A percentile compares a stretch with the other conserved stretches of the same genome.
Conservation (phyloP, 1,284 basidiomycete species). For the Athelia psychrophila region DNA sequence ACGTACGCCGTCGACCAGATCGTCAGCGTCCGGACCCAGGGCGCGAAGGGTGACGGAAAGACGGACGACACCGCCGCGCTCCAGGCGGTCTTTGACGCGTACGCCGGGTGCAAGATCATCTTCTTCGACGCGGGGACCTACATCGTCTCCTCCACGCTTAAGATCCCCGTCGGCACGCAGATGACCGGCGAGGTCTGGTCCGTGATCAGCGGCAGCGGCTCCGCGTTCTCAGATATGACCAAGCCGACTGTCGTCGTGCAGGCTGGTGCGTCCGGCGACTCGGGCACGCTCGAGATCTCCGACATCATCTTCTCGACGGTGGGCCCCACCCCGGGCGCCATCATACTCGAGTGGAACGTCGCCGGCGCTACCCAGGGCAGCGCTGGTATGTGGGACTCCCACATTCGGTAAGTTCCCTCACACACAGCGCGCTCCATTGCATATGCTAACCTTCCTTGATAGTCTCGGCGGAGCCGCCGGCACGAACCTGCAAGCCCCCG, state of each 20-base stretch:
- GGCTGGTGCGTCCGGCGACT: conserved; percentile 19
- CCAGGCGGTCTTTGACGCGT: conserved; percentile 20
- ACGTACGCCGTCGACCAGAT: conserved; percentile 37
- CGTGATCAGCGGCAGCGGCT: conserved; percentile 25
- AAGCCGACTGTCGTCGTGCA: background rate
- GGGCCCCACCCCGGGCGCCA: conserved; percentile 48
- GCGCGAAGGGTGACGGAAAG: conserved; percentile 47
- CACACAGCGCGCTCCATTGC: background rate
- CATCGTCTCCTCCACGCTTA: conserved; percentile 43
- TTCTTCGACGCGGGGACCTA: conserved; percentile 46
- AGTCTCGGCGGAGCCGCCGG: conserved; percentile 43
- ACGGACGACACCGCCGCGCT: conserved; percentile 50
- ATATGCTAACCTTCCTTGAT: conserved; percentile 48
- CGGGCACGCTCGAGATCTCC: conserved; percentile 37
- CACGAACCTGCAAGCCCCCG: conserved; percentile 45
- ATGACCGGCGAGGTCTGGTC: conserved; percentile 50
- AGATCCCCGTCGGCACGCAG: conserved; percentile 42
- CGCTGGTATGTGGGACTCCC: conserved; percentile 34
- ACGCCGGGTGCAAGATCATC: conserved; percentile 45
- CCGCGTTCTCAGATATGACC: background rate
- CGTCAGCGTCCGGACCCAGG: conserved; percentile 41
- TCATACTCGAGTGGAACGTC: conserved; percentile 28
- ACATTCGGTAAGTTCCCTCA: conserved; percentile 27
- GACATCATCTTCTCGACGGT: conserved; percentile 47
- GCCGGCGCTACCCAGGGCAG: background rate